A percentile compares a stretch with the other conserved stretches of the same genome.
These are phyloP conservation scores for Cyamopsis tetragonoloba DNA, from an alignment of 306 rosid species.

Conservation along the genomic window DNA sequence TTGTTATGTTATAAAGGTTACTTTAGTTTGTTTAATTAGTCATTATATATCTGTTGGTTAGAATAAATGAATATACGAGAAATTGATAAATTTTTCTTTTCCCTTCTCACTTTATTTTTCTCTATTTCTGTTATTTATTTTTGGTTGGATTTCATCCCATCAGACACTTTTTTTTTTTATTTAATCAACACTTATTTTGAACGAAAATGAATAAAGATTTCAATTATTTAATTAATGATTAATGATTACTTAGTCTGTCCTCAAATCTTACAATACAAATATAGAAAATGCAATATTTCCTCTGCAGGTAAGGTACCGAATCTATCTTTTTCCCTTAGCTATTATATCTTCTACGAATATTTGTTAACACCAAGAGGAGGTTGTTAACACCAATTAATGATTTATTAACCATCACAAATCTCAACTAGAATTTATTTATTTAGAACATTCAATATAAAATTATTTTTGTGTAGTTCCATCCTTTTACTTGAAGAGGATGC, in stretches of 20 bases:
- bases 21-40: too few relatives aligned
- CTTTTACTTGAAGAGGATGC: conserved; percentile 23
- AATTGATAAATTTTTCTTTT: too few relatives aligned
- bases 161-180: too few relatives aligned
- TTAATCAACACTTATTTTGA: too few relatives aligned
- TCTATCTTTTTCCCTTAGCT: not conserved
- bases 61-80: too few relatives aligned
- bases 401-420: not conserved
- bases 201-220: too few relatives aligned
- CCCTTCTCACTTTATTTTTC: too few relatives aligned
- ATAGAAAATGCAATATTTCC: not conserved
- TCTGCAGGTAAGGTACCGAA: not conserved
- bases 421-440: not conserved
- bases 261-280: not conserved
- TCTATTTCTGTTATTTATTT: too few relatives aligned
- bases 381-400: not conserved
- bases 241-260: not conserved
- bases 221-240: not conserved
- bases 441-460: not conserved
- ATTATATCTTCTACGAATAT: not conserved
- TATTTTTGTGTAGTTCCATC: conserved; percentile 8
- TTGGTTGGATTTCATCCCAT: too few relatives aligned
- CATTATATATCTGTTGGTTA: too few relatives aligned
- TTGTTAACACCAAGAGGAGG: not conserved
- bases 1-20: too few relatives aligned